Evolutionary conservation across 768 basidiomycete genomes (phyloP), one percentile per base, ranked within the genome.

Genomic region (Tubosaeta sp.): DNA sequence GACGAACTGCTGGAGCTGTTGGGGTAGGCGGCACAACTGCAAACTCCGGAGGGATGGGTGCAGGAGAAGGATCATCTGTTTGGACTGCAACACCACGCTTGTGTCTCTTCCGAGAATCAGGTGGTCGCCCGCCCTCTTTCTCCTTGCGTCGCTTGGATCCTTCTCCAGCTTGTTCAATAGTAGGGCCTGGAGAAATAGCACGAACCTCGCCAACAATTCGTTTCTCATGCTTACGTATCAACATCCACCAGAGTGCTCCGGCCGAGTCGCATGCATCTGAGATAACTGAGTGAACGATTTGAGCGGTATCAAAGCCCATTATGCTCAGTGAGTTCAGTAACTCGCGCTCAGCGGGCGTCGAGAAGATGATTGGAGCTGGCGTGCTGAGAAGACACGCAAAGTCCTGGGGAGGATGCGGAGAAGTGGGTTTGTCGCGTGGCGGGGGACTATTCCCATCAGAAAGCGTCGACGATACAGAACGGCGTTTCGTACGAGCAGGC

Each of bases 231-330:
- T 84, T 94, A 66, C 84, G 81, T 67, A 84, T 87, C 44, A 97
- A 73, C 80, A 95, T 90, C 96, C 96, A 99, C 94, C 94, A 99
- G 8, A 91, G 70, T 1, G 94, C 91, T 9, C 92, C 87, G 12
- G 88, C 79, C 0, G 89, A 80, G 68, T 99, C 95, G 61, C 95
- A 99, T 1, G 95, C 95, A 68, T 97, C 83, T 25, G 79, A 85
- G 41, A 89, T 75, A 12, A 98, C 96, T 0, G 88, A 91, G 65
- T 98, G 94, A n/a, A 87, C 86, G 44, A 97, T 86, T 70, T 99
- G 95, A 14, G 89, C 91, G 0, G 88, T 90, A 68, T 98, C 96
- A 53, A 99, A 83, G 0, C 96, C 95, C 6, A 96, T 72, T 22
- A 68, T 59, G 50, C 84, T 83, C 38, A 99, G 74, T 3, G 71